Evolutionary conservation across 2,329 filamentous ascomycete genomes (phyloP).

Genomic region (Parascedosporium putredinis): DNA sequence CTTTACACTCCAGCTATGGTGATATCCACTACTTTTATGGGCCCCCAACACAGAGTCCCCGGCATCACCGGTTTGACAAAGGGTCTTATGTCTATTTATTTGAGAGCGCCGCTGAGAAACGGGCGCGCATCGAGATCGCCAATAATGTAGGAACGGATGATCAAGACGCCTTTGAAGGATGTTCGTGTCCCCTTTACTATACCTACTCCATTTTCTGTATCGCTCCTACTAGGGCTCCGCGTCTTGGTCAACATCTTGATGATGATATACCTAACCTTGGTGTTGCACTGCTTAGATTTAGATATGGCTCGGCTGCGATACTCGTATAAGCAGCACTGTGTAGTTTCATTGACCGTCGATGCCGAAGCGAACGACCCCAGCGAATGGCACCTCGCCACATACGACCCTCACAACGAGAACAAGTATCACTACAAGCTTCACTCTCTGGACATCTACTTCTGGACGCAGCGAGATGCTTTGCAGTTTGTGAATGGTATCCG

Average conservation of each 20-base stretch:
- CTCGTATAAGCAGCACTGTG: conserved; percentile 62
- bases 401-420: conserved; percentile 61
- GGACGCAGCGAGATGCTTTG: conserved; percentile 61
- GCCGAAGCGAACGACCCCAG: conserved; percentile 40
- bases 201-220: not conserved
- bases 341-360: conserved; percentile 58
- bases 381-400: conserved; percentile 67
- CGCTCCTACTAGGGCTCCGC: not conserved
- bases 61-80: conserved; percentile 73
- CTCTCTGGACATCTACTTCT: conserved; percentile 69
- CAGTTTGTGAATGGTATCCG: conserved; percentile 60
- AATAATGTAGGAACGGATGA: conserved; percentile 63
- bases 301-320: conserved; percentile 56
- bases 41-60: conserved; percentile 53
- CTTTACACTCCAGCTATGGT: conserved; percentile 47
- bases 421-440: conserved; percentile 73
- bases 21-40: conserved; percentile 74
- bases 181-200: conserved; percentile 36
- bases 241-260: not conserved
- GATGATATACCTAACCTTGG: not conserved
- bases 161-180: conserved; percentile 72
- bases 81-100: conserved; percentile 73
- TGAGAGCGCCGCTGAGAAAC: conserved; percentile 56
- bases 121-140: conserved; percentile 64
- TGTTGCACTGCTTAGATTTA: conserved; percentile 29